Evolutionary conservation across 2,329 filamentous ascomycete genomes (phyloP).

Genomic region (Cercospora berteroae): DNA sequence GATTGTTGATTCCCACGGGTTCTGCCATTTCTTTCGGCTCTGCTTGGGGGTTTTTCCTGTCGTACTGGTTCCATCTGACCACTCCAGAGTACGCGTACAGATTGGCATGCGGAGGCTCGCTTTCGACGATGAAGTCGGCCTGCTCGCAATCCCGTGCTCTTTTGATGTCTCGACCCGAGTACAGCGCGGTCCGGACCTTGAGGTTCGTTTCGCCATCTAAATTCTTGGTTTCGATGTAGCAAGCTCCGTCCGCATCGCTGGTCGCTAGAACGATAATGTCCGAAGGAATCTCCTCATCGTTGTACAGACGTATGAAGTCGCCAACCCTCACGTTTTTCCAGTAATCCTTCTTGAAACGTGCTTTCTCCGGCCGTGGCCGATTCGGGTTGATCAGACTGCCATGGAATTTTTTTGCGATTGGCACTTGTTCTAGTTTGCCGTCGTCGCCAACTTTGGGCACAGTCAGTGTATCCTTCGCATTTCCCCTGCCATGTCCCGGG

Average conservation of each 20-base stretch:
- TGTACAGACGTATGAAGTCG: constrained; percentile 94
- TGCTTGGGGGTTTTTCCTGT: constrained; percentile 61
- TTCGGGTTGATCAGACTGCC: constrained; percentile 73
- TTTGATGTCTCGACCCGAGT: constrained; percentile 76
- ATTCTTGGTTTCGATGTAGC: constrained; percentile 98
- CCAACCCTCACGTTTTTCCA: constrained; percentile 97
- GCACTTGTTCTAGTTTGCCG: constrained; percentile 24
- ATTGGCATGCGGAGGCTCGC: constrained; percentile 87
- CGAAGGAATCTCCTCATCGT: constrained; percentile 90
- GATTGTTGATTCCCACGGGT: constrained; percentile 90
- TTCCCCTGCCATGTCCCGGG: constrained; percentile 19
- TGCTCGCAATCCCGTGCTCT: constrained; percentile 92
- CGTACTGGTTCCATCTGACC: constrained; percentile 77
- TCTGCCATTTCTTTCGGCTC: constrained; percentile 79
- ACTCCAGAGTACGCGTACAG: constrained; percentile 93
- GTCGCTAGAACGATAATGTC: constrained; percentile 91
- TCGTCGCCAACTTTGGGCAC: constrained; percentile 30
- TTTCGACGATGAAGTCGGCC: constrained; percentile 83
- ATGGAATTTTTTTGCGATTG: constrained; percentile 52
- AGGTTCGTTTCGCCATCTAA: constrained; percentile 96
- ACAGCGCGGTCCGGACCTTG: constrained; percentile 88
- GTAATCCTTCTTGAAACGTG: constrained; percentile 84
- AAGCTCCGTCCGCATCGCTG: constrained; percentile 88
- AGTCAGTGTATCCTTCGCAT: constrained; percentile 28
- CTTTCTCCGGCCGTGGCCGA: constrained; percentile 63